Evolutionary conservation across 305 asterid species (phyloP).

Genomic region (Solanum aculeatissimum): DNA sequence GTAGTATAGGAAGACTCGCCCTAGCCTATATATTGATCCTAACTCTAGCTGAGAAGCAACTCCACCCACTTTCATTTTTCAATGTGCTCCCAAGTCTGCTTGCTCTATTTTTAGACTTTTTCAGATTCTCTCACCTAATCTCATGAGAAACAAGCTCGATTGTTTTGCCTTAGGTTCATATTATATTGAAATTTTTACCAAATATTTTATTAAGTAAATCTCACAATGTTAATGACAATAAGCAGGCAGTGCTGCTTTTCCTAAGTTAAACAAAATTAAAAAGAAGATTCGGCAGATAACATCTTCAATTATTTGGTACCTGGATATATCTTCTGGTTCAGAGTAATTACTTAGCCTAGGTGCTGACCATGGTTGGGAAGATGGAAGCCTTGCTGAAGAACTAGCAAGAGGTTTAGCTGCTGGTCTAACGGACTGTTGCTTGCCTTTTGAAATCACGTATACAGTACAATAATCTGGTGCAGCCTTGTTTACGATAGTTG

Average conservation of each 20-base stretch:
- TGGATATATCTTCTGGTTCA: constrained; percentile 21
- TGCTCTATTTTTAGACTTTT: not conserved
- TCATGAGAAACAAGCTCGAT: not conserved
- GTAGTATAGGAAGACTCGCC: not conserved
- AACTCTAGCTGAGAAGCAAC: not conserved
- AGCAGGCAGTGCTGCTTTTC: constrained; percentile 10
- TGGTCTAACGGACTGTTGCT: constrained; percentile 43
- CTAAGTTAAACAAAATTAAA: not conserved
- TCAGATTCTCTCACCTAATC: not conserved
- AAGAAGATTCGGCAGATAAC: not conserved
- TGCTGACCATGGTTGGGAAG: constrained; percentile 9
- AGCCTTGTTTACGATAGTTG: constrained; percentile 52
- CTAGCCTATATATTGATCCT: not conserved
- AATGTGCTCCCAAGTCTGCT: not conserved
- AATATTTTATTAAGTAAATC: not conserved
- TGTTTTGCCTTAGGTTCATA: not conserved
- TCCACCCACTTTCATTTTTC: not conserved
- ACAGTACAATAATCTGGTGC: constrained; percentile 82
- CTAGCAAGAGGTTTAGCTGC: constrained; percentile 24
- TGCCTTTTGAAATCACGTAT: constrained; percentile 48
- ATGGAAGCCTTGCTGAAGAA: constrained; percentile 8
- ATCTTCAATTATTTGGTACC: constrained; percentile 9
- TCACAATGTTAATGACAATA: not conserved
- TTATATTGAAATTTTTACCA: not conserved
- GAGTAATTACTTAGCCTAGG: constrained; percentile 2